Evolutionary conservation across 805 yeast species (phyloP), one percentile per base, ranked within the genome.

Genomic region (Spathaspora girioi): DNA sequence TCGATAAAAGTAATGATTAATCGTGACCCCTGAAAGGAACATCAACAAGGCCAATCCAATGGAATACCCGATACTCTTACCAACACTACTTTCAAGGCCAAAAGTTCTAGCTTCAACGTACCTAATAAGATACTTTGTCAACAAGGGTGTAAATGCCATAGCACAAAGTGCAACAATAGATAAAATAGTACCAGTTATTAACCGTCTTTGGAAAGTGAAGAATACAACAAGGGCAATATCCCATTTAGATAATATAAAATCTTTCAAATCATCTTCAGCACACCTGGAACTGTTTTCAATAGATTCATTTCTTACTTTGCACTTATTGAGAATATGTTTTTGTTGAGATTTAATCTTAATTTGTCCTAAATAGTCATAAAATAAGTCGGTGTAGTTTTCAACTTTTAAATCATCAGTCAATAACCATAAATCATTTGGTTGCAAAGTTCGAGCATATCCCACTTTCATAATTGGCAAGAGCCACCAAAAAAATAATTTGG

Each of bases 361-460:
- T 29, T 31, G 31, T 9, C 19, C 29, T 7, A 54, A 38, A 42
- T 55, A 48, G n/a, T 20, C 17, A 17, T 48, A 18, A 17, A 54
- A 54, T 3, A 35, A 19, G 14, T 46, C 52, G 6, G 65, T 58
- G 63, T 64, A 57, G 31, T 53, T 45, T 26, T 66, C 63, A 19
- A 68, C 65, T 50, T 64, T 65, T 64, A 70, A 54, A 38, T 67
- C 63, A 35, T 66, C 68, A 12, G 67, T 58, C 42, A 69, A 58
- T 26, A 47, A 48, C 56, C 52, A 85, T 54, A 85, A 59, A 64
- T 86, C 91, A 47, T 77, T 76, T 3, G 84, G 80, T 43, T 78
- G 79, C 43, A 86, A 64, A 0, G 89, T 84, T 59, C 91, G 74
- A 63, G 79, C 82, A 64, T 86, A 86, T 8, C 91, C 91, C 7